Evolutionary conservation across 257 asterid genomes (phyloP).

Genomic region (Capsicum baccatum): DNA sequence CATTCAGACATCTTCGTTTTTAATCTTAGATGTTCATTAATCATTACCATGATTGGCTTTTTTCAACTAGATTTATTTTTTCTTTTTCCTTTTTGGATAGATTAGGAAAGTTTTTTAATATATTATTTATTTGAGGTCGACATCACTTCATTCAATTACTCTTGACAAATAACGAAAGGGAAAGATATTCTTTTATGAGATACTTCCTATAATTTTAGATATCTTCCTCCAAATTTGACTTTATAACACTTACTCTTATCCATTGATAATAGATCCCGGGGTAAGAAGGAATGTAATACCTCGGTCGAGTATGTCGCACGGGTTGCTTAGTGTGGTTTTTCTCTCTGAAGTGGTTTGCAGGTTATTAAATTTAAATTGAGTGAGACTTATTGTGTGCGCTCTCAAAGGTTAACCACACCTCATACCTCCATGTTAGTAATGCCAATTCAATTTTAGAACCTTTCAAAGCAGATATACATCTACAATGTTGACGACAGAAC

Average conservation of each 20-base stretch:
- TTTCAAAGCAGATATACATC: background rate
- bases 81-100: background rate
- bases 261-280: too few relatives aligned
- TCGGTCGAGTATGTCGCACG: too few relatives aligned
- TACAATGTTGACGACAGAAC: background rate
- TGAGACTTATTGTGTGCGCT: background rate
- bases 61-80: background rate
- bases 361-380: too few relatives aligned
- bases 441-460: background rate
- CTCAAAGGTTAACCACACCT: too few relatives aligned
- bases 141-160: background rate
- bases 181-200: too few relatives aligned
- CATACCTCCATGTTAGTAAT: background rate
- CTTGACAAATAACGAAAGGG: background rate
- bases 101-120: background rate
- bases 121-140: background rate
- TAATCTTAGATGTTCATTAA: slow-evolving; percentile 1
- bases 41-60: background rate
- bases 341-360: too few relatives aligned
- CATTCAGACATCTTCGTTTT: background rate
- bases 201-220: too few relatives aligned
- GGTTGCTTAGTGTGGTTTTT: too few relatives aligned
- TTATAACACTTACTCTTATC: background rate
- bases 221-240: background rate
- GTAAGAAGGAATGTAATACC: too few relatives aligned